Conservation (phyloP, 1,284 basidiomycete genomes). For the Boletus sp. region DNA sequence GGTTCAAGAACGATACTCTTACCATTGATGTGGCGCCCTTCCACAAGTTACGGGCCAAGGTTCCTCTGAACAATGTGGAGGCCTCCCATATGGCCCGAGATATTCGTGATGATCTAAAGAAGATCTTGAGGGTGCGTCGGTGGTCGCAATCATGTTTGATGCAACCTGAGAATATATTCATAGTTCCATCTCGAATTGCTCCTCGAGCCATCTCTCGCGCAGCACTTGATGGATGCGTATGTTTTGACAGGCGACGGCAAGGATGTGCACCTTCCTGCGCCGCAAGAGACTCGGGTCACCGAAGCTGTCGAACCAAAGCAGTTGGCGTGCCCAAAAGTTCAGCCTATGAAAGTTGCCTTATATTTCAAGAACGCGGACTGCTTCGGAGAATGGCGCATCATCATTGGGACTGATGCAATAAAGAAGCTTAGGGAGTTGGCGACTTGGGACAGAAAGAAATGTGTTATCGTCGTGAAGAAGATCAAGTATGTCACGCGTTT, state of each 20-base stretch:
- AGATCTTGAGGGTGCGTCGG: slow-evolving; percentile 35
- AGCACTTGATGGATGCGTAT: slow-evolving; percentile 22
- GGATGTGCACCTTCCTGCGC: not conserved
- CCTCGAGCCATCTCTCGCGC: slow-evolving; percentile 21
- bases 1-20: slow-evolving; percentile 9
- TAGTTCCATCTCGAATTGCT: slow-evolving; percentile 35
- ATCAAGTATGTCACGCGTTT: slow-evolving; percentile 48
- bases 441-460: slow-evolving; percentile 46
- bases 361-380: slow-evolving; percentile 55
- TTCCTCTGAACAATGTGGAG: slow-evolving; percentile 35
- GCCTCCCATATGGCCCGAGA: slow-evolving; percentile 22
- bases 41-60: slow-evolving; percentile 23
- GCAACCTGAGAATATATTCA: not conserved
- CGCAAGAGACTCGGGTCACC: not conserved
- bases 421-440: slow-evolving; percentile 47
- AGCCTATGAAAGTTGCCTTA: slow-evolving; percentile 52
- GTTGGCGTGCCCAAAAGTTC: slow-evolving; percentile 47
- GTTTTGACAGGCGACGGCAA: not conserved
- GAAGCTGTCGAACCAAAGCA: slow-evolving; percentile 16
- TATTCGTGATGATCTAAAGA: slow-evolving; percentile 33
- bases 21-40: slow-evolving; percentile 36
- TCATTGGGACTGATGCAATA: slow-evolving; percentile 50
- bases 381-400: slow-evolving; percentile 57
- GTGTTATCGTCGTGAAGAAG: slow-evolving; percentile 58
- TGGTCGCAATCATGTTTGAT: not conserved